A percentile compares a stretch with the other conserved stretches of the same genome.
These are phyloP conservation scores for Eremomyces bilateralis DNA, from an alignment of 495 filamentous ascomycete species.

Conservation along the genomic window DNA sequence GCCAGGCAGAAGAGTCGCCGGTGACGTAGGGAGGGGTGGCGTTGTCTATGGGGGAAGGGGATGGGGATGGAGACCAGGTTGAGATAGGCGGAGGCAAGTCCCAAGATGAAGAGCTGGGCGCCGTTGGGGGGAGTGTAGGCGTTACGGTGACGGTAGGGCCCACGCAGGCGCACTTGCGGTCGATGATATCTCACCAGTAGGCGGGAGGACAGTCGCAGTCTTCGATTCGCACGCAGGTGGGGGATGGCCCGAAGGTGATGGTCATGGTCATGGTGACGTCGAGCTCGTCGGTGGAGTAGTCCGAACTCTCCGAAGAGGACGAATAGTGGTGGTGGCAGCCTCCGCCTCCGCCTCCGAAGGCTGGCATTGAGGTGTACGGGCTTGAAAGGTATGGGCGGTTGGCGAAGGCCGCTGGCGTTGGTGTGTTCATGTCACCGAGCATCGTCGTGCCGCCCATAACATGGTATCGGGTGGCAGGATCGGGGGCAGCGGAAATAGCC, in stretches of 20 bases:
- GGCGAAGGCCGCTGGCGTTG: background rate
- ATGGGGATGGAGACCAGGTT: background rate
- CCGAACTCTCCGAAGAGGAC: no score
- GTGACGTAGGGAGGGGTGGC: background rate
- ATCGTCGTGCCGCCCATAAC: background rate
- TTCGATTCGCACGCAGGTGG: no score
- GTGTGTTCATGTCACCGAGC: background rate
- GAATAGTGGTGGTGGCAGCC: no score
- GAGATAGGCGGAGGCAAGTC: background rate
- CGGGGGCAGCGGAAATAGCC: background rate
- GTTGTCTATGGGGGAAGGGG: background rate
- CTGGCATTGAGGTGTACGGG: no score
- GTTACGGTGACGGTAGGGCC: background rate
- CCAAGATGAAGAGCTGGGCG: background rate
- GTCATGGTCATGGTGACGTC: no score
- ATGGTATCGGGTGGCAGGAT: background rate
- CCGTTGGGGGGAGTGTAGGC: background rate
- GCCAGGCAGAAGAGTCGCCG: background rate
- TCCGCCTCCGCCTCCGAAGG: no score
- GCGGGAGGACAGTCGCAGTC: no score
- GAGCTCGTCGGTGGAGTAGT: no score
- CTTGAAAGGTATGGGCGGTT: no score
- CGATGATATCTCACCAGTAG: no score
- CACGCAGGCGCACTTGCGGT: background rate
- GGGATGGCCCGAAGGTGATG: no score